phyloP scores from a whole-genome alignment of 495 filamentous ascomycete genomes.

The Cetradonia linearis region DNA sequence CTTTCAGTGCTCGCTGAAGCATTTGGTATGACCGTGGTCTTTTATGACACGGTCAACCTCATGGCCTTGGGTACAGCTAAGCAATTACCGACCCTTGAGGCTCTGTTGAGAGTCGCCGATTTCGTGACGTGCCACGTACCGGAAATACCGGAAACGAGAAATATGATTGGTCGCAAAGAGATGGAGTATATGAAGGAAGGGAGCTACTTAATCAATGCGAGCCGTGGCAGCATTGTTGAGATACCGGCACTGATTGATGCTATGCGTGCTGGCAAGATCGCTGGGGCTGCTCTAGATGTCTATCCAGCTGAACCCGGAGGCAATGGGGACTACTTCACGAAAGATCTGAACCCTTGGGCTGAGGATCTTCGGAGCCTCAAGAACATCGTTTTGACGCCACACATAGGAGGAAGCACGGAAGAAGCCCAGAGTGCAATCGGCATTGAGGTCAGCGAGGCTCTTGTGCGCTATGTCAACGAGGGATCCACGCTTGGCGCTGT shows the following conservation, averaged over 20 bases:
- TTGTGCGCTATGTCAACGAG: constrained; percentile 87
- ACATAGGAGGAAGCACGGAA: constrained; percentile 96
- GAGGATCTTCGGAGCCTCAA: constrained; percentile 73
- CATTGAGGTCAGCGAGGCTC: constrained; percentile 75
- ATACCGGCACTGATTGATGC: constrained; percentile 86
- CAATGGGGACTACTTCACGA: constrained; percentile 92
- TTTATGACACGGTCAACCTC: constrained; percentile 84
- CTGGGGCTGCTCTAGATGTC: constrained; percentile 91
- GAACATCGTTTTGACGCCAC: constrained; percentile 90
- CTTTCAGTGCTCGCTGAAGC: constrained; percentile 91
- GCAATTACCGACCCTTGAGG: constrained; percentile 69
- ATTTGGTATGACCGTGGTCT: constrained; percentile 95
- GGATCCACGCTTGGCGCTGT: constrained; percentile 83
- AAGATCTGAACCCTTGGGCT: constrained; percentile 75
- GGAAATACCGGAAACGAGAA: constrained; percentile 79
- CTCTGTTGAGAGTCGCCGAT: constrained; percentile 68
- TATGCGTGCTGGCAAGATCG: constrained; percentile 78
- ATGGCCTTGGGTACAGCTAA: constrained; percentile 85
- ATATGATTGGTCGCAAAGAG: constrained; percentile 71
- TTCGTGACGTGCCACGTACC: constrained; percentile 94
- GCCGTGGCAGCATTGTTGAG: constrained; percentile 86
- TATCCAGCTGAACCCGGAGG: constrained; percentile 88
- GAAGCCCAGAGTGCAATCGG: constrained; percentile 97
- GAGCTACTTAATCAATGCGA: constrained; percentile 91
- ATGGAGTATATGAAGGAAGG: constrained; percentile 84